A percentile compares a stretch with the other conserved stretches of the same genome.
Evolutionary conservation across 768 basidiomycete species (phyloP).

Genomic region (Austroboletus festivus): DNA sequence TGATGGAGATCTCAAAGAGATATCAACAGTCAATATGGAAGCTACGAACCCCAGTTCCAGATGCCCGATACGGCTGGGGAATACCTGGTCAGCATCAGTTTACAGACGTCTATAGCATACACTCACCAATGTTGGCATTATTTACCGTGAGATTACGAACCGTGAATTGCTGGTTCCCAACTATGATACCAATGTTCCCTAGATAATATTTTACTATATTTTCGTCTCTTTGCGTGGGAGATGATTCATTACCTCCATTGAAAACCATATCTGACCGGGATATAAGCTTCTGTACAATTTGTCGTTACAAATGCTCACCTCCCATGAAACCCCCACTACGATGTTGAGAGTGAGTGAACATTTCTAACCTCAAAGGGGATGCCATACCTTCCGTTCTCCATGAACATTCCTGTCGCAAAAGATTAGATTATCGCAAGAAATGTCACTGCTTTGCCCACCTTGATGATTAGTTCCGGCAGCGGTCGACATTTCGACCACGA

Average conservation of each 20-base stretch:
- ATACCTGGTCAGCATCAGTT: not conserved
- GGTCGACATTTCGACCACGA: slow-evolving; percentile 70
- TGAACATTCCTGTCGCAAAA: slow-evolving; percentile 46
- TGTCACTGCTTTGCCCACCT: slow-evolving; percentile 39
- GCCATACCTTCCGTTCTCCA: slow-evolving; percentile 66
- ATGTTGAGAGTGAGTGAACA: not conserved
- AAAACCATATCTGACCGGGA: slow-evolving; percentile 35
- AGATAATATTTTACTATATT: not conserved
- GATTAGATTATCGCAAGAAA: not conserved
- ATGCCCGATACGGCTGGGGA: slow-evolving; percentile 27
- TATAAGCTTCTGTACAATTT: not conserved
- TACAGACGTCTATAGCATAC: not conserved
- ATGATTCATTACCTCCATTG: slow-evolving; percentile 34
- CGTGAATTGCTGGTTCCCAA: slow-evolving; percentile 79
- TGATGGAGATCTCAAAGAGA: slow-evolving; percentile 12
- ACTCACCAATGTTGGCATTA: slow-evolving; percentile 40
- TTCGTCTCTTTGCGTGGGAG: not conserved
- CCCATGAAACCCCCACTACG: slow-evolving; percentile 45
- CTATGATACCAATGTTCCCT: slow-evolving; percentile 57
- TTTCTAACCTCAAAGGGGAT: not conserved
- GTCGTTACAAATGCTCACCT: slow-evolving; percentile 39
- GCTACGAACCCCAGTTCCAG: slow-evolving; percentile 42
- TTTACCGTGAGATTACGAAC: slow-evolving; percentile 59
- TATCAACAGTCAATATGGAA: not conserved
- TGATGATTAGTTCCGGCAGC: slow-evolving; percentile 59